These are phyloP conservation scores for Tylopilus felleus DNA, from an alignment of 768 basidiomycete species.

Conservation along the genomic window DNA sequence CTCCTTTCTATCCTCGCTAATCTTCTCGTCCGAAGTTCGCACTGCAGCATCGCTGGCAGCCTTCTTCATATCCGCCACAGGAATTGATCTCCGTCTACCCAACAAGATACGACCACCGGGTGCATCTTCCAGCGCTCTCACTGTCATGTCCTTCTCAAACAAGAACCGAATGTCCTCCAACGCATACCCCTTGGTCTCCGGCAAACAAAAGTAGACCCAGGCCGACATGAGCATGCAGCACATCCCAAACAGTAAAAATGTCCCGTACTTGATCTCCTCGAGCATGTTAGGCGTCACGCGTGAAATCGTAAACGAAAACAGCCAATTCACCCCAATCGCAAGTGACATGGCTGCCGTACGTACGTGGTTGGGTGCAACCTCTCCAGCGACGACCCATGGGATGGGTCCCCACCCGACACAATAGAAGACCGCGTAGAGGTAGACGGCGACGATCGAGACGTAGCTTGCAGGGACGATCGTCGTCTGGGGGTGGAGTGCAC, in stretches of 20 bases:
- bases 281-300: conserved; percentile 40
- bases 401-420: conserved; percentile 32
- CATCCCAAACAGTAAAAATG: conserved; percentile 33
- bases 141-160: conserved; percentile 33
- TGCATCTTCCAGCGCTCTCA: conserved; percentile 35
- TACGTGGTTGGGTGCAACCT: conserved; percentile 39
- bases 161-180: conserved; percentile 39
- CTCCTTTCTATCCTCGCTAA: neutral
- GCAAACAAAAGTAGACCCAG: conserved; percentile 38
- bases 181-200: conserved; percentile 40
- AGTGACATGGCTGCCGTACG: conserved; percentile 34
- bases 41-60: neutral
- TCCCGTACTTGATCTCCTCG: conserved; percentile 28
- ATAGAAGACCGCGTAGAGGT: conserved; percentile 38
- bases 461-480: conserved; percentile 34
- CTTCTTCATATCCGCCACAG: conserved; percentile 28
- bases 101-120: conserved; percentile 33
- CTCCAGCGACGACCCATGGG: conserved; percentile 33
- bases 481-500: conserved; percentile 28
- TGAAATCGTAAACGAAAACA: conserved; percentile 36
- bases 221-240: conserved; percentile 32
- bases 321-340: conserved; percentile 34
- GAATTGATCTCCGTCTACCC: conserved; percentile 21
- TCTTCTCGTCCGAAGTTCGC: neutral
- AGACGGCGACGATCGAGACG: conserved; percentile 38